Base-by-base conservation (phyloP, 2,329 filamentous ascomycete species). In the Colletotrichum sidae region DNA sequence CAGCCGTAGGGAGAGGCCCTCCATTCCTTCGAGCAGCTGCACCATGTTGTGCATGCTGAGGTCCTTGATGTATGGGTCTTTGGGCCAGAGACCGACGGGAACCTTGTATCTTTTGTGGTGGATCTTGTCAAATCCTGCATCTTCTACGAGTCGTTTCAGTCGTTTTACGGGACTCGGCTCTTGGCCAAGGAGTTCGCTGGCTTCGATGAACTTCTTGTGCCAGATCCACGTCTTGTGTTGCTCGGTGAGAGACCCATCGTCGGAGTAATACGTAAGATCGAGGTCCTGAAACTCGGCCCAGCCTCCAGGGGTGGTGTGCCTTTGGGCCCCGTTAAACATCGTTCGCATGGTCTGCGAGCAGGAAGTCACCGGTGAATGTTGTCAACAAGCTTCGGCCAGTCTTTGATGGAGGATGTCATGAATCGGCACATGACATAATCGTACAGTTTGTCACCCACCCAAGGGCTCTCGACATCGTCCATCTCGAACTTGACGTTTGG, bases 381-480 rank as follows among this genome's bases (percentile, higher is more conserved):
- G 13, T 73, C 72, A 59, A 88, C 79, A 1, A 88, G 72, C n/a
- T 71, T 77, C 2, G 79, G 79, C 85, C 86, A 88, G 70, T 88
- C 80, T 52, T 80, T 81, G 59, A 89, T 83, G 2, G 82, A 84
- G 76, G 83, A 81, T 11, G 84, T 82, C 2, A 84, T 83, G 60
- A 86, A 82, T 2, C 88, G 80, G 15, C 83, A 81, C 70, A 89
- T 86, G 34, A 90, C 81, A 64, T 87, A 88, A 72, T 90, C 86
- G 57, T 87, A 89, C 53, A 83, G 79, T 61, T 86, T 81, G 2
- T 73, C 71, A 64, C 86, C 81, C 8, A 87, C 73, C 86, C 86
- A 89, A 3, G 80, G 78, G 58, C 80, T 80, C 72, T 88, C 86
- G 33, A 85, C 80, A 67, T 88, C 86, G 65, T 88, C 86, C 11